phyloP scores from a whole-genome alignment of 331 rosid genomes.

The Dryas integrifolia region DNA sequence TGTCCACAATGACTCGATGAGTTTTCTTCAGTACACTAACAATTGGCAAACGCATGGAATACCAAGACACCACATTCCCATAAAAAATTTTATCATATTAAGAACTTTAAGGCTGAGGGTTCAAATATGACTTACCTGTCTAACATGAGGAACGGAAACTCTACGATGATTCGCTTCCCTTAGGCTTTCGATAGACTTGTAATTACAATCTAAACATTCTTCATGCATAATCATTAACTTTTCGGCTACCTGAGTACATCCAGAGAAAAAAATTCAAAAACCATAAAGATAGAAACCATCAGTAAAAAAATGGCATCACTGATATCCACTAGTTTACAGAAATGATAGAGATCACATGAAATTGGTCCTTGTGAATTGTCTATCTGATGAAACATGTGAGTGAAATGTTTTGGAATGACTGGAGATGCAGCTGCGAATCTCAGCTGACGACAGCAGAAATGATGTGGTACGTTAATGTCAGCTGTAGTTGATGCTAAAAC shows the following conservation, averaged over 20 bases:
- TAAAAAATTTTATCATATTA: not conserved
- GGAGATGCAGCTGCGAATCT: not conserved
- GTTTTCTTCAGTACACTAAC: not conserved
- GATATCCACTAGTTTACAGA: not conserved
- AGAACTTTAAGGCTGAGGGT: not conserved
- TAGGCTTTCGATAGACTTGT: slow-evolving; percentile 41
- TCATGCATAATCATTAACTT: slow-evolving; percentile 63
- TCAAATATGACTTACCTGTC: slow-evolving; percentile 43
- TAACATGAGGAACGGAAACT: slow-evolving; percentile 37
- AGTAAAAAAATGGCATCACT: not conserved
- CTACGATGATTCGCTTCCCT: slow-evolving; percentile 42
- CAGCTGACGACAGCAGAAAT: not conserved
- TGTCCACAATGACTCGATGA: not conserved
- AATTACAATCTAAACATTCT: slow-evolving; percentile 58
- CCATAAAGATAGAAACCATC: not conserved
- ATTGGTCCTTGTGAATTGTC: not conserved
- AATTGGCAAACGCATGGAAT: not conserved
- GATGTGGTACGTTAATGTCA: not conserved
- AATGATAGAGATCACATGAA: not conserved
- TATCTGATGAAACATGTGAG: too few species aligned
- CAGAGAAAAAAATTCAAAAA: too few species aligned
- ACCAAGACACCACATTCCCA: not conserved
- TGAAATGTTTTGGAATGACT: not conserved
- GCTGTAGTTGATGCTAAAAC: not conserved
- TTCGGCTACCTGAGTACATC: slow-evolving; percentile 57